Percentiles rank a stretch among this genome's conserved stretches.
Evolutionary conservation across 768 basidiomycete species (phyloP).

Genomic region (Auriculariales sp.): DNA sequence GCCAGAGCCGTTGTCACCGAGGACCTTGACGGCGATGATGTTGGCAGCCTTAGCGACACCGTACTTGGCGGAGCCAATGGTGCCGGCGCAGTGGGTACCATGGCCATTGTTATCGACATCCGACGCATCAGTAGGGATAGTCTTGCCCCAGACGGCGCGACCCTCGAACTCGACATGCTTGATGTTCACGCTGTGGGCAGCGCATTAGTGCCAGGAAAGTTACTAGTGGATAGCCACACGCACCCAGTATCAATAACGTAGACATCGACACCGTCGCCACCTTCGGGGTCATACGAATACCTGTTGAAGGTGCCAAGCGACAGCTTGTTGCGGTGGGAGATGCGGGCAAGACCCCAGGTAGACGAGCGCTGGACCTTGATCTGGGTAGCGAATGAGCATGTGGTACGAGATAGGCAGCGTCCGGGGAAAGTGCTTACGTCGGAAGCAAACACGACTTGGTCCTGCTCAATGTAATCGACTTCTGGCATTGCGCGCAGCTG

Average conservation of each 20-base stretch:
- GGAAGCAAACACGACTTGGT: slow-evolving; percentile 78
- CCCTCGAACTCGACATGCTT: slow-evolving; percentile 2
- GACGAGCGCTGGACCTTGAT: neutral
- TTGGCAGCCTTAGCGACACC: slow-evolving; percentile 7
- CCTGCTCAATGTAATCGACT: slow-evolving; percentile 83
- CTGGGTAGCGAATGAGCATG: slow-evolving; percentile 3
- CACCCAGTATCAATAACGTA: neutral
- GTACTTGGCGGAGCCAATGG: slow-evolving; percentile 1
- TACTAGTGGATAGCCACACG: neutral
- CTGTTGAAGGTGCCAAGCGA: slow-evolving; percentile 69
- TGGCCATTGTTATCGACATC: slow-evolving; percentile 7
- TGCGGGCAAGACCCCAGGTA: slow-evolving; percentile 79
- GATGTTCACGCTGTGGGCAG: neutral
- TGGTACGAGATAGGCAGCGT: slow-evolving; percentile 6
- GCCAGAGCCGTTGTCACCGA: slow-evolving; percentile 2
- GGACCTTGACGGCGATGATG: slow-evolving; percentile 9
- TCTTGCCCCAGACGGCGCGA: slow-evolving; percentile 6
- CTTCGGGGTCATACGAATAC: slow-evolving; percentile 55
- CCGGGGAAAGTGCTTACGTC: slow-evolving; percentile 20
- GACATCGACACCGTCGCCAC: slow-evolving; percentile 50
- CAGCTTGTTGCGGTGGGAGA: slow-evolving; percentile 74
- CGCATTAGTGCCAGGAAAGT: neutral
- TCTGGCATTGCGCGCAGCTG: slow-evolving; percentile 73
- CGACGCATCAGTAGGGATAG: neutral
- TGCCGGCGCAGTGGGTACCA: slow-evolving; percentile 6